These are phyloP conservation scores for Cryptococcus sp. DNA, from an alignment of 1,284 basidiomycete species.

Conservation along the genomic window DNA sequence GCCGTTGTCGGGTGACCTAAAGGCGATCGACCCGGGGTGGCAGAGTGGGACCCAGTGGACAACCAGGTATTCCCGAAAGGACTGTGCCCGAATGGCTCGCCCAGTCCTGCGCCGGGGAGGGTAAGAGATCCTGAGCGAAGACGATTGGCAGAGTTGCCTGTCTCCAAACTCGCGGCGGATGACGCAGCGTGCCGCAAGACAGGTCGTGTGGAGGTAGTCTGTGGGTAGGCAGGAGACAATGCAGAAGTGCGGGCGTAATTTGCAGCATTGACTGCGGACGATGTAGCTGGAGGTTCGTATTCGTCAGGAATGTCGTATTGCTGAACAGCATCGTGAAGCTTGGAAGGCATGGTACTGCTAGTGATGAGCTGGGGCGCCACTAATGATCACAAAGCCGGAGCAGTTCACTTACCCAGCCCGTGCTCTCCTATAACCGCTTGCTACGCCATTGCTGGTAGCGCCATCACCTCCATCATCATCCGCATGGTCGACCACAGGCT, in stretches of 20 bases:
- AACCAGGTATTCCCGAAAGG: conserved; percentile 87
- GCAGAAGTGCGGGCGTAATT: conserved; percentile 38
- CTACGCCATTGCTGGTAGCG: conserved; percentile 61
- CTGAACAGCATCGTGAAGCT: conserved; percentile 37
- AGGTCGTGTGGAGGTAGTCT: conserved; percentile 57
- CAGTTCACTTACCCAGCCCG: conserved; percentile 49
- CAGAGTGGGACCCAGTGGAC: conserved; percentile 54
- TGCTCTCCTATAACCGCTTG: conserved; percentile 45
- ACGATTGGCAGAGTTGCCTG: conserved; percentile 64
- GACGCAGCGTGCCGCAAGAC: conserved; percentile 72
- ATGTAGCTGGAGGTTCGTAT: conserved; percentile 13
- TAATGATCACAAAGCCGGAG: conserved; percentile 1
- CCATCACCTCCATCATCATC: conserved; percentile 54
- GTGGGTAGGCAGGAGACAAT: conserved; percentile 40
- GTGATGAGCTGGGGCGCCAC: conserved; percentile 1
- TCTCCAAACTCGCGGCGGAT: conserved; percentile 58
- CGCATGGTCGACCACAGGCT: conserved; percentile 65
- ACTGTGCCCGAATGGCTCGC: conserved; percentile 74
- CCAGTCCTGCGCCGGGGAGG: conserved; percentile 68
- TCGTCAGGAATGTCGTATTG: conserved; percentile 19
- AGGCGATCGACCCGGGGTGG: conserved; percentile 29
- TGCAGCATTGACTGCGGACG: conserved; percentile 16
- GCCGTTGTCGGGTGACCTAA: conserved; percentile 25
- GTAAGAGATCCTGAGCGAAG: conserved; percentile 86
- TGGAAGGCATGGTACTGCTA: conserved; percentile 49